Conservation (phyloP, 2,329 filamentous ascomycete species). For the Hymenoscyphus scutula region DNA sequence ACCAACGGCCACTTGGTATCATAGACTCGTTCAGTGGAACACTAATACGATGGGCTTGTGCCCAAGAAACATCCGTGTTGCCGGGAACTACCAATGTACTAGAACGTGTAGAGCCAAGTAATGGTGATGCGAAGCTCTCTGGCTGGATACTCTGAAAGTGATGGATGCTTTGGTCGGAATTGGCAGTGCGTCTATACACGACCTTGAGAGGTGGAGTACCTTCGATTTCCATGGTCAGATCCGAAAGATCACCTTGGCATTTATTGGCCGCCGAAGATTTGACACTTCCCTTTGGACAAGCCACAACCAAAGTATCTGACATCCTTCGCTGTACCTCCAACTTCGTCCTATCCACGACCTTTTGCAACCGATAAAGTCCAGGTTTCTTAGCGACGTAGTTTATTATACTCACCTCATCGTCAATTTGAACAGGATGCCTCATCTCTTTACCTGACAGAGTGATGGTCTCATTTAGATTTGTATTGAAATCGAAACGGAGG, state of each 20-base stretch:
- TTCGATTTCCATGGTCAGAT: conserved; percentile 77
- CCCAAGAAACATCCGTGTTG: conserved; percentile 76
- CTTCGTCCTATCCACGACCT: conserved; percentile 89
- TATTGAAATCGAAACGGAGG: conserved; percentile 81
- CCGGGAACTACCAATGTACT: conserved; percentile 56
- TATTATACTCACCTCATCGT: conserved; percentile 57
- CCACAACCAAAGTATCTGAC: conserved; percentile 79
- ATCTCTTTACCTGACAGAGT: conserved; percentile 72
- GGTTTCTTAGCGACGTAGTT: conserved; percentile 78
- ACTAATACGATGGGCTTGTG: conserved; percentile 67
- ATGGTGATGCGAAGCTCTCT: conserved; percentile 76
- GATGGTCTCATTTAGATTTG: conserved; percentile 75
- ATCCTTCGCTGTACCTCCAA: conserved; percentile 79
- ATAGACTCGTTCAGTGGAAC: conserved; percentile 92
- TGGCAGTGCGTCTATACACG: conserved; percentile 85
- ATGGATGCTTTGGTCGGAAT: conserved; percentile 77
- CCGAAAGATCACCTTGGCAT: conserved; percentile 84
- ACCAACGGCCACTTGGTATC: conserved; percentile 74
- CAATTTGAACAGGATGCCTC: conserved; percentile 62
- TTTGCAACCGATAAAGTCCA: conserved; percentile 80
- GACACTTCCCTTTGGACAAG: conserved; percentile 78
- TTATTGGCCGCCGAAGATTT: conserved; percentile 62
- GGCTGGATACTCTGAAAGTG: conserved; percentile 93
- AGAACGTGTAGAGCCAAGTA: conserved; percentile 60
- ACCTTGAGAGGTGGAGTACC: conserved; percentile 91